Base-by-base conservation (phyloP, 345 rosid species). In the Psidium guajava region DNA sequence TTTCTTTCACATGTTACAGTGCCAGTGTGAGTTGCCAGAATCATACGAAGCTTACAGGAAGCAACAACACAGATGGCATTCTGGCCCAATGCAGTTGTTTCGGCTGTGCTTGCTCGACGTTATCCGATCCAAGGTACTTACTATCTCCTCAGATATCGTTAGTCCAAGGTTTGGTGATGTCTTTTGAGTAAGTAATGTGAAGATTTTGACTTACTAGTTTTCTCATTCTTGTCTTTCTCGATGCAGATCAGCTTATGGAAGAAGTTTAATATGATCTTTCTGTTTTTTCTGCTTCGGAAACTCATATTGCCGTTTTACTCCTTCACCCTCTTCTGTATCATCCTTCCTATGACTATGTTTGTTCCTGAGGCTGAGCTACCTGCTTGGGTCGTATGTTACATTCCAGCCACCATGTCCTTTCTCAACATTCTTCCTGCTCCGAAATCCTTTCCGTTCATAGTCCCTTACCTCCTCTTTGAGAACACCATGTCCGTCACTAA, bases 401-500 rank as follows among this genome's bases (percentile, higher is more conserved):
- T 91, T 58, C 93, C 93, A 8, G 93, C 92, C n/a, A 90, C 93
- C 55, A 91, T 91, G 93, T 91, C 93, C 74, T 90, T 91, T 82
- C 92, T 91, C 61, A 91, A 91, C 85, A 91, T 91, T 86, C 92
- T 91, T 82, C 93, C 93, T 20, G 91, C 93, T 16, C 93, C 91
- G 10, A 90, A 90, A 85, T 84, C 92, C 44, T 91, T 91, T 57
- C 93, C 93, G 18, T 91, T 91, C 88, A 91, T 91, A 51, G 93
- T 91, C 59, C 93, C 93, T 11, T 91, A 91, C 84, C 93, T 91
- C 73, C 92, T 91, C 16, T 91, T 91, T 25, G 93, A 91, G 87
- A 91, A 91, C 88, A 91, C 93, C 16, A 91, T 91, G 93, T 91
- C 93, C 8, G 93, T 91, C 54, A 91, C 93, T 86, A 91, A 91